phyloP scores from a whole-genome alignment of 495 filamentous ascomycete genomes.

The Staphylotrichum longicolle region DNA sequence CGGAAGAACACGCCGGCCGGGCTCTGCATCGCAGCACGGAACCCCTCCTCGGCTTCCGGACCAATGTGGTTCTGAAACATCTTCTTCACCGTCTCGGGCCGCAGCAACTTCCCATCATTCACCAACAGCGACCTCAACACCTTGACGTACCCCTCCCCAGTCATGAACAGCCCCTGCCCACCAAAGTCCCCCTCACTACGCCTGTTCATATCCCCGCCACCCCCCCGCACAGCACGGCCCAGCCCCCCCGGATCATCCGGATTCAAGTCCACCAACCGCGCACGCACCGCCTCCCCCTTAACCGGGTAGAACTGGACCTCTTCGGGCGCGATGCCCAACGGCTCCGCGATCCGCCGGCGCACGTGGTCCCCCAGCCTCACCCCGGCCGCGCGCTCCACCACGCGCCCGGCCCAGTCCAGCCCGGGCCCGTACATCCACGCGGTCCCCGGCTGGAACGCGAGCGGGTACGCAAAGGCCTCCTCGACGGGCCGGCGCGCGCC shows the following conservation, averaged over 20 bases:
- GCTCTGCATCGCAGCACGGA: constrained; percentile 17
- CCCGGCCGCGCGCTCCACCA: constrained; percentile 29
- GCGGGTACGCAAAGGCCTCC: constrained; percentile 30
- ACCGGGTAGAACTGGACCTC: constrained; percentile 41
- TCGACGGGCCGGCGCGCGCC: constrained; percentile 18
- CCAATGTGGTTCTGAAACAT: constrained; percentile 45
- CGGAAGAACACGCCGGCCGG: constrained; percentile 30
- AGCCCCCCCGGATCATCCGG: constrained; percentile 26
- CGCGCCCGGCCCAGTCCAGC: constrained; percentile 33
- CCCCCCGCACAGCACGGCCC: constrained; percentile 46
- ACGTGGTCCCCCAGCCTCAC: constrained; percentile 23
- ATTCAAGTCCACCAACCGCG: constrained; percentile 29
- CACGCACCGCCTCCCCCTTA: constrained; percentile 23
- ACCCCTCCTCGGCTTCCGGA: constrained; percentile 14
- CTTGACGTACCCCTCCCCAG: constrained; percentile 18
- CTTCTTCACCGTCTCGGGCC: constrained; percentile 38
- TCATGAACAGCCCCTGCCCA: constrained; percentile 21
- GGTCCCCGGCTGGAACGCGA: constrained; percentile 30
- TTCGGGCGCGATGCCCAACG: constrained; percentile 33
- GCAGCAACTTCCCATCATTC: constrained; percentile 28
- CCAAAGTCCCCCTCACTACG: constrained; percentile 38
- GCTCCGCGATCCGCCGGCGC: constrained; percentile 24
- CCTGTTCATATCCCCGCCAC: constrained; percentile 28
- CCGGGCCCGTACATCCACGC: constrained; percentile 34
- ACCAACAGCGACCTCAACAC: constrained; percentile 28